Evolutionary conservation across 2,329 filamentous ascomycete species (phyloP).

Genomic region (Stenocarpella maydis): DNA sequence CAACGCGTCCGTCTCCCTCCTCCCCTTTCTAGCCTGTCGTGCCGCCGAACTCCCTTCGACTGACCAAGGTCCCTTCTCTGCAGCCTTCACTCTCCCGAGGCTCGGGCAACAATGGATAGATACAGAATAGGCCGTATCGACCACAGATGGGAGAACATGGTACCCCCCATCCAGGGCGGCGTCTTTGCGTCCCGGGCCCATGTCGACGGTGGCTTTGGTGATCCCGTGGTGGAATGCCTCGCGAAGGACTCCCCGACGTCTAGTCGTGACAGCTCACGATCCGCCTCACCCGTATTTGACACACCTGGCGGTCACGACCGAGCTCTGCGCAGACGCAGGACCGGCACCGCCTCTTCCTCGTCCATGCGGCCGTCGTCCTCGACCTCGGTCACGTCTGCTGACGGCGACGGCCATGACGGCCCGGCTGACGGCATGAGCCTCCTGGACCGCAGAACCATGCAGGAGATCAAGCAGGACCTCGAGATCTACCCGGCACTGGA

Average conservation of each 20-base stretch:
- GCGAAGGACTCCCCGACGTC: conserved; percentile 35
- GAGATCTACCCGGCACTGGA: conserved; percentile 85
- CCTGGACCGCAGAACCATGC: conserved; percentile 75
- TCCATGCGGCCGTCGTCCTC: conserved; percentile 56
- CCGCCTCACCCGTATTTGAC: conserved; percentile 67
- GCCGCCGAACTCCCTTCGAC: neutral
- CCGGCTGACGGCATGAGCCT: conserved; percentile 65
- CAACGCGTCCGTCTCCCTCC: conserved; percentile 71
- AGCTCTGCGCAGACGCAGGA: conserved; percentile 49
- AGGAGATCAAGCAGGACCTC: conserved; percentile 79
- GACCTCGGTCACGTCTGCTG: conserved; percentile 65
- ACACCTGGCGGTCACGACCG: neutral
- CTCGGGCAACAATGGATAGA: conserved; percentile 77
- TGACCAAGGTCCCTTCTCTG: conserved; percentile 18
- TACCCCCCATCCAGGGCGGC: conserved; percentile 91
- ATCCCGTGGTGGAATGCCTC: conserved; percentile 37
- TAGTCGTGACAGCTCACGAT: conserved; percentile 39
- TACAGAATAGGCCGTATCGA: conserved; percentile 87
- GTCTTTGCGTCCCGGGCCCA: conserved; percentile 65
- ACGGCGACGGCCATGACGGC: conserved; percentile 51
- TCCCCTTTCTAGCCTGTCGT: neutral
- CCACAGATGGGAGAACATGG: conserved; percentile 85
- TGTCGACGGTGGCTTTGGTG: conserved; percentile 46
- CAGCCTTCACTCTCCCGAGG: conserved; percentile 84
- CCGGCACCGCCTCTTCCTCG: conserved; percentile 37